phyloP scores from a whole-genome alignment of 192 early-diverging fungal genomes.

The Geosiphon pyriformis region DNA sequence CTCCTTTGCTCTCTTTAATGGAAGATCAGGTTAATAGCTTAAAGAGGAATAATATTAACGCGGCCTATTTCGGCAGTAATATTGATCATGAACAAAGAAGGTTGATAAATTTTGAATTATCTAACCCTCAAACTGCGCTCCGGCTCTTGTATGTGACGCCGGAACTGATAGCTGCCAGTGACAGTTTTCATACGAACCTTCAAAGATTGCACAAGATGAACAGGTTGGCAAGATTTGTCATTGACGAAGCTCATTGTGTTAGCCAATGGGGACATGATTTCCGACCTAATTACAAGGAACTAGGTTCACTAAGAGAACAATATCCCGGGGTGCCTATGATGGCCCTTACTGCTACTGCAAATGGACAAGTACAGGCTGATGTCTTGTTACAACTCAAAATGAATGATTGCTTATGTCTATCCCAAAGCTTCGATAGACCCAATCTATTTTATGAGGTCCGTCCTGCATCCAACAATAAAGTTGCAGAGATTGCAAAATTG shows the following conservation, averaged over 20 bases:
- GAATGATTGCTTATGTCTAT: constrained; percentile 60
- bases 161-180: constrained; percentile 69
- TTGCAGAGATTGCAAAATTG: constrained; percentile 66
- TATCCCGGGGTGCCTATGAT: constrained; percentile 83
- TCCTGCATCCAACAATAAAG: constrained; percentile 49
- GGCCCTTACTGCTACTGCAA: constrained; percentile 95
- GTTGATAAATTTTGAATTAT: constrained; percentile 56
- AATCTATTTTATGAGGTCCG: constrained; percentile 78
- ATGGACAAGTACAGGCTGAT: constrained; percentile 80
- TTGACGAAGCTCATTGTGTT: constrained; percentile 97
- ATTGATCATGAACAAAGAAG: constrained; percentile 42
- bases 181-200: constrained; percentile 51
- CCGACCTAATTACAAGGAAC: constrained; percentile 82
- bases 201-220: constrained; percentile 52
- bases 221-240: constrained; percentile 78
- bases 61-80: constrained; percentile 54
- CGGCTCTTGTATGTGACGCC: constrained; percentile 87
- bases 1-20: constrained; percentile 93
- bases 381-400: constrained; percentile 73
- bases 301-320: constrained; percentile 56
- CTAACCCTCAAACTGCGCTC: constrained; percentile 36
- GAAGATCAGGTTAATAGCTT: constrained; percentile 88
- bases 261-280: constrained; percentile 99
- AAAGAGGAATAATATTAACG: constrained; percentile 20
- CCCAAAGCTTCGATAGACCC: constrained; percentile 81